These are phyloP conservation scores for Rhizoclosmatium sp. DNA, from an alignment of 192 early-diverging fungal genomes.

Conservation along the genomic window DNA sequence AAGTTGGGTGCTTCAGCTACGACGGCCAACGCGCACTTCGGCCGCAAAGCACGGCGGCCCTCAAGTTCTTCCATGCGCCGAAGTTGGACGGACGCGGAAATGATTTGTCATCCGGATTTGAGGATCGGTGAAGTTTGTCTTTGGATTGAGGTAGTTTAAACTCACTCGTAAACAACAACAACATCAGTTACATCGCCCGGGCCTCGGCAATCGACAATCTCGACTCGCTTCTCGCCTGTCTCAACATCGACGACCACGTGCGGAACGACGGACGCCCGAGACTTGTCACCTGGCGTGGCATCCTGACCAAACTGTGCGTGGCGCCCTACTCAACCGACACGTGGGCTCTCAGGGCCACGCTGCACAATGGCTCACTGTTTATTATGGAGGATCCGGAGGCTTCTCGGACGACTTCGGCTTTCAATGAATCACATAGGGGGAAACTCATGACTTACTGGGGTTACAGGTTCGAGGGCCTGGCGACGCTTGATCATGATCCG, in stretches of 20 bases:
- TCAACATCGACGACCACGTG: conserved; percentile 44
- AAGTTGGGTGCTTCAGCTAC: conserved; percentile 52
- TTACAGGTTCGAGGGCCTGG: conserved; percentile 88
- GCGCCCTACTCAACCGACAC: conserved; percentile 83
- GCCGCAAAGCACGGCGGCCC: conserved; percentile 23
- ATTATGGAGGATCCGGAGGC: conserved; percentile 72
- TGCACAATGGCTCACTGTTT: conserved; percentile 74
- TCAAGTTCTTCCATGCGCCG: conserved; percentile 33
- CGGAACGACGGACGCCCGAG: conserved; percentile 3
- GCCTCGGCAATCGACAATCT: conserved; percentile 76
- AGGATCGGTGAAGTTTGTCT: background rate
- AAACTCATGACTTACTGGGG: conserved; percentile 85
- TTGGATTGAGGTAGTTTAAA: background rate
- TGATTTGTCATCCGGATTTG: conserved; percentile 14
- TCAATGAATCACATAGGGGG: conserved; percentile 58
- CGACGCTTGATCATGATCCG: conserved; percentile 68
- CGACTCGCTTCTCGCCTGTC: conserved; percentile 71
- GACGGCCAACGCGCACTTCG: conserved; percentile 37
- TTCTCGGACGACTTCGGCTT: conserved; percentile 41
- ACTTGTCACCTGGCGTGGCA: conserved; percentile 71
- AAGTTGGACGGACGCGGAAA: background rate
- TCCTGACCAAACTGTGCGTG: conserved; percentile 85
- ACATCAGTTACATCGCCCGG: conserved; percentile 69
- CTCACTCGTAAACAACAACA: conserved; percentile 49
- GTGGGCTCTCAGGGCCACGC: conserved; percentile 84